Base-by-base conservation (phyloP, 192 early-diverging fungal species). In the Backusella tuberculispora region DNA sequence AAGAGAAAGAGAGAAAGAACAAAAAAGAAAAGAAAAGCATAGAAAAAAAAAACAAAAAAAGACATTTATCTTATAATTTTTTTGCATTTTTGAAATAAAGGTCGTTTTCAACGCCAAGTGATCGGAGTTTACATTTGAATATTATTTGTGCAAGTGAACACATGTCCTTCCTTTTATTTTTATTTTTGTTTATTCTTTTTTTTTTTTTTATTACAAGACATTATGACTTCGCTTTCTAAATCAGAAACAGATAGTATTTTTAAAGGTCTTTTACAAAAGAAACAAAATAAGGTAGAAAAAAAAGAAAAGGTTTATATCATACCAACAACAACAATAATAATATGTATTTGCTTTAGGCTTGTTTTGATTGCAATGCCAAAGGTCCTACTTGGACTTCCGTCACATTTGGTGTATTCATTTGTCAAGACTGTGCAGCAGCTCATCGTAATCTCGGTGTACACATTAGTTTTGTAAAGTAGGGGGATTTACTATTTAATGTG, bases 391-490 rank as follows among this genome's bases (percentile, higher is more conserved):
- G 98, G 98, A 88, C 96, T 48, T 91, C 92, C 65, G 94, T 98
- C 26, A 95, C 94, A 6, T 98, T 91, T 81, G 98, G 96, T 43
- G 88, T 99, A 34, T 99, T 96, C 74, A 85, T 99, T 50, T 99
- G 98, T 80, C 88, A 96, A 29, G 97, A 99, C 74, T 99, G 98
- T 80, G 96, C 96, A 13, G 90, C 96, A 4, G 94, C 95, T 26
- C 98, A 99, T 77, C 89, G 98, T 73, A 97, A 96, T 76, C 90
- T 99, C 82, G 98, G 98, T 46, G 98, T 99, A 12, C 98, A 99
- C 76, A 95, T 99, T 65, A 93, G 92, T 12, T 99, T 98, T 90
- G 98, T 98, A 10, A 87, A 97, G 93, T 95, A 83, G 41, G 79
- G 43, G 17, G 6, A 40, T 34, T 26, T n/a, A 50, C 34, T 43